Percentiles rank a stretch among this genome's conserved stretches.
Evolutionary conservation across 495 filamentous ascomycete species (phyloP).

Genomic region (Echria macrotheca): DNA sequence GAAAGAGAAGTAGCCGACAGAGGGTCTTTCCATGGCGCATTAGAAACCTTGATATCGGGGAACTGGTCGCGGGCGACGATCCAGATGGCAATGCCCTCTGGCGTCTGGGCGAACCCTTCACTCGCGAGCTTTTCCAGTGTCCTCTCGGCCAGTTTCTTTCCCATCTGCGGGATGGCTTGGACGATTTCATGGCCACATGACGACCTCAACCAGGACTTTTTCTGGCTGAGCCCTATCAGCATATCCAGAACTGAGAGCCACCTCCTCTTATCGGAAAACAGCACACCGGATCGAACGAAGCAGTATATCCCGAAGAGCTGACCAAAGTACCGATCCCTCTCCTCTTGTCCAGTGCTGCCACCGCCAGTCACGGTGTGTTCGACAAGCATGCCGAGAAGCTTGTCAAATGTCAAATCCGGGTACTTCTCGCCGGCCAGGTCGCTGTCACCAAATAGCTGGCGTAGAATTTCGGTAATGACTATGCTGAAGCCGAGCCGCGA

Average conservation of each 20-base stretch:
- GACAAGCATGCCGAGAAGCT: constrained; percentile 60
- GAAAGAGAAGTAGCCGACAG: constrained; percentile 57
- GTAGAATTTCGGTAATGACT: constrained; percentile 76
- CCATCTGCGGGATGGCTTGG: constrained; percentile 46
- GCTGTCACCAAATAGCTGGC: constrained; percentile 51
- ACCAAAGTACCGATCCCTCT: constrained; percentile 78
- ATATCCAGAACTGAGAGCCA: constrained; percentile 60
- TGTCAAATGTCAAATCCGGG: constrained; percentile 45
- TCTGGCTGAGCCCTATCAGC: constrained; percentile 52
- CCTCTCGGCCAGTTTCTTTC: constrained; percentile 48
- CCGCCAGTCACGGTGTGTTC: constrained; percentile 60
- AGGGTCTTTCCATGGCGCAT: constrained; percentile 73
- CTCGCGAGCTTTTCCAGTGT: constrained; percentile 58
- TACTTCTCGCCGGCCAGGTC: constrained; percentile 39
- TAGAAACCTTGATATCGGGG: constrained; percentile 57
- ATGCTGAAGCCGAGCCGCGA: constrained; percentile 88
- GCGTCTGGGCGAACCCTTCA: constrained; percentile 63
- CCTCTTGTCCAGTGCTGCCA: constrained; percentile 69
- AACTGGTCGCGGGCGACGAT: constrained; percentile 59
- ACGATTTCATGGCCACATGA: constrained; percentile 73
- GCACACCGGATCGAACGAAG: constrained; percentile 69
- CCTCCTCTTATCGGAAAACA: constrained; percentile 52
- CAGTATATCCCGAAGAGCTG: constrained; percentile 81
- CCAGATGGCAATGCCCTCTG: constrained; percentile 89
- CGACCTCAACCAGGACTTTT: constrained; percentile 83